These are phyloP conservation scores for Wickerhamomyces sp. DNA, from an alignment of 1,139 yeast genomes.

Conservation along the genomic window DNA sequence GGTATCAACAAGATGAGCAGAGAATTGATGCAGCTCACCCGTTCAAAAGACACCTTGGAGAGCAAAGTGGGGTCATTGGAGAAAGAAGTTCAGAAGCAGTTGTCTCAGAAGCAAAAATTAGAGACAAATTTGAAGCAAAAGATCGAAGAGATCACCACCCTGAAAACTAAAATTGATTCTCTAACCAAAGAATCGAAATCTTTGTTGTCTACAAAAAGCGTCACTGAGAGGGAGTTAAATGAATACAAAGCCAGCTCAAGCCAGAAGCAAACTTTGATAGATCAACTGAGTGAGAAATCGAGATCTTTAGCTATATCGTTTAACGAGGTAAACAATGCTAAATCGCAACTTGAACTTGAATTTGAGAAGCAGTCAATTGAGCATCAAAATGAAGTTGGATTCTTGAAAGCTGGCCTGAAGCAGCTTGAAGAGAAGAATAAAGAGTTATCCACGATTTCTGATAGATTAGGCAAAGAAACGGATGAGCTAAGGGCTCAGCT, in stretches of 20 bases:
- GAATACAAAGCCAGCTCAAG: conserved; percentile 24
- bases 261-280: conserved; percentile 25
- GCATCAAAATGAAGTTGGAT: conserved; percentile 6
- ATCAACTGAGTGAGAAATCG: conserved; percentile 32
- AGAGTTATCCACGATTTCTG: conserved; percentile 5
- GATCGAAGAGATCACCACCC: conserved; percentile 17
- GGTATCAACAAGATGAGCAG: conserved; percentile 90
- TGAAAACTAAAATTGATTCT: conserved; percentile 16
- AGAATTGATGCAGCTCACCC: conserved; percentile 64
- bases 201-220: conserved; percentile 11
- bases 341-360: conserved; percentile 17
- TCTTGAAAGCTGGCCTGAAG: conserved; percentile 7
- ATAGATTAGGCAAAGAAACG: conserved; percentile 9
- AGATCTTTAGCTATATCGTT: conserved; percentile 28
- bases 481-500: conserved; percentile 3
- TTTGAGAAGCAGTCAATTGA: conserved; percentile 7
- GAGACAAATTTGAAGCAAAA: conserved; percentile 20
- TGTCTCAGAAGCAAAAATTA: conserved; percentile 27
- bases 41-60: conserved; percentile 52
- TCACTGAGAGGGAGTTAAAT: conserved; percentile 18
- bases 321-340: conserved; percentile 24
- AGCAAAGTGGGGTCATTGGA: conserved; percentile 36
- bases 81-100: conserved; percentile 31
- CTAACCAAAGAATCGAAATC: conserved; percentile 11
- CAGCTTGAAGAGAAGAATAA: conserved; percentile 9